A percentile compares a stretch with the other conserved stretches of the same genome.
These are phyloP conservation scores for Suillus variegatus DNA, from an alignment of 768 basidiomycete species.

Conservation along the genomic window DNA sequence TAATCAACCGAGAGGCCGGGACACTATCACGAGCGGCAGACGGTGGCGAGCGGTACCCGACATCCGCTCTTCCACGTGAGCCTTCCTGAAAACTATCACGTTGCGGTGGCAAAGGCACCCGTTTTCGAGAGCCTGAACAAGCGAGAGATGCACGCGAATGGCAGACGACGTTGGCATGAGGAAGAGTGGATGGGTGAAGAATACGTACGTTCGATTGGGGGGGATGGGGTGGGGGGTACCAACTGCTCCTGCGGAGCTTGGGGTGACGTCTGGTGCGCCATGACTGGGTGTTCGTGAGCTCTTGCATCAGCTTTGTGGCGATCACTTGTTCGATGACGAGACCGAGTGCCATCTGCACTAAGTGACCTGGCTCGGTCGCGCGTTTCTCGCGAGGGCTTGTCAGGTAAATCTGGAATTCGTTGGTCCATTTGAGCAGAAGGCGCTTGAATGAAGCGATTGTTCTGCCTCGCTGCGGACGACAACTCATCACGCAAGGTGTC, in stretches of 20 bases:
- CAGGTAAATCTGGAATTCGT: slow-evolving; percentile 17
- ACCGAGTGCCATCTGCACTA: slow-evolving; percentile 19
- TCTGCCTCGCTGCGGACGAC: slow-evolving; percentile 12
- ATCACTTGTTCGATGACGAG: slow-evolving; percentile 19
- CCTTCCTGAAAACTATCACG: slow-evolving; percentile 30
- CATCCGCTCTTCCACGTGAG: slow-evolving; percentile 11
- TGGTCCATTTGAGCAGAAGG: slow-evolving; percentile 13
- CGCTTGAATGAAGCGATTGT: slow-evolving; percentile 26
- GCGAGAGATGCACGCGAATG: slow-evolving; percentile 20
- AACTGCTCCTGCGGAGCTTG: slow-evolving; percentile 15
- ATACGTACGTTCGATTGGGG: slow-evolving; percentile 40
- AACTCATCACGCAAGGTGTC: slow-evolving; percentile 10
- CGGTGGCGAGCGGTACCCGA: not conserved
- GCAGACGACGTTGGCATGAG: slow-evolving; percentile 30
- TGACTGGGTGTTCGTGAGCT: slow-evolving; percentile 3
- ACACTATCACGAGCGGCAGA: slow-evolving; percentile 14
- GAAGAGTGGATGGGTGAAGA: slow-evolving; percentile 29
- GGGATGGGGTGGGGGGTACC: slow-evolving; percentile 22
- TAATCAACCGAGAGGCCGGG: slow-evolving; percentile 2
- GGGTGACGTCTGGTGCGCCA: not conserved
- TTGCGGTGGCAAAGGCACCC: slow-evolving; percentile 40
- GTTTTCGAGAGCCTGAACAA: slow-evolving; percentile 33
- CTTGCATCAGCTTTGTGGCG: slow-evolving; percentile 11
- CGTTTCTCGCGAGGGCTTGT: slow-evolving; percentile 19
- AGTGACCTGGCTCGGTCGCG: slow-evolving; percentile 20